Conservation (phyloP, 208 protist species). For the Entamoeba dispar region DNA sequence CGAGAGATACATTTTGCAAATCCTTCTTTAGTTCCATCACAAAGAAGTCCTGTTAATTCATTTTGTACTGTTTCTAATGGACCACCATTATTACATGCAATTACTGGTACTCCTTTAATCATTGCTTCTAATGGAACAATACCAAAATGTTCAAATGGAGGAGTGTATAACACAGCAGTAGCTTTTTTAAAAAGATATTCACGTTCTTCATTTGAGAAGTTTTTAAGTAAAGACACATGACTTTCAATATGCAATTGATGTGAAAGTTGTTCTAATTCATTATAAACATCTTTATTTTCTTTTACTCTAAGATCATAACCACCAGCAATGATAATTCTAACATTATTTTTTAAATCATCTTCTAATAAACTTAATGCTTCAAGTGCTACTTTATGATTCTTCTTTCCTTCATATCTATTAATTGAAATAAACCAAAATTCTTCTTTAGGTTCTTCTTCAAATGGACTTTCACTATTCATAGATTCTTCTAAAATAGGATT, state of each 20-base stretch:
- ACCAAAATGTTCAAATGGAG: conserved; percentile 72
- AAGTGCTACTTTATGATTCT: conserved; percentile 27
- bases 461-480: background rate
- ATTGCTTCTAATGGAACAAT: conserved; percentile 52
- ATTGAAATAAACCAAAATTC: conserved; percentile 64
- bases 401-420: conserved; percentile 89
- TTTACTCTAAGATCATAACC: conserved; percentile 40
- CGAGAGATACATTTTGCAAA: conserved; percentile 16
- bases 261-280: conserved; percentile 45
- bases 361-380: background rate
- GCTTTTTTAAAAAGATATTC: conserved; percentile 45
- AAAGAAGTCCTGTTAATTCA: conserved; percentile 41
- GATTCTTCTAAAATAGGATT: conserved; percentile 30
- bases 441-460: background rate
- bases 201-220: conserved; percentile 51
- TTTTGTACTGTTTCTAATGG: conserved; percentile 61
- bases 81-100: conserved; percentile 65
- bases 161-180: conserved; percentile 64
- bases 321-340: conserved; percentile 37
- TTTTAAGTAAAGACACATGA: conserved; percentile 49
- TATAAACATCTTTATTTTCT: conserved; percentile 54
- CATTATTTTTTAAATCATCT: background rate
- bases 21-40: conserved; percentile 5
- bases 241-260: conserved; percentile 22
- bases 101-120: conserved; percentile 50